Evolutionary conservation across 768 basidiomycete genomes (phyloP), one percentile per base, ranked within the genome.

Genomic region (Dentipellis fragilis): DNA sequence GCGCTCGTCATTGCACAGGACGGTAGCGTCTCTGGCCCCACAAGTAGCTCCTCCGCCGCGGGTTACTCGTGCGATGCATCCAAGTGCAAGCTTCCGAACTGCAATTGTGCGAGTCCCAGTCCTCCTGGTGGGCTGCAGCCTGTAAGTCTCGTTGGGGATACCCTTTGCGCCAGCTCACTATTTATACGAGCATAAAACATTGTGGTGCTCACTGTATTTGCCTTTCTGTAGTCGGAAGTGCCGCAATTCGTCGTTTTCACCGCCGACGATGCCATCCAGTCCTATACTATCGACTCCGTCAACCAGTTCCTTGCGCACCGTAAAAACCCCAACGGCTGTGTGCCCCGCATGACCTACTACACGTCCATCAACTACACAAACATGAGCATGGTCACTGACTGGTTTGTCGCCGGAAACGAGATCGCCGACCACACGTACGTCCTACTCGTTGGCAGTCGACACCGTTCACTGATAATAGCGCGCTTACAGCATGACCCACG

Each of bases 351-450:
- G 80, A 88, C 87, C 23, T 91, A 87, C 69, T 89, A 77, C 67
- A 80, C 80, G 8, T 85, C 83, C 2, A 69, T 88, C 37, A 77
- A 77, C 52, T 89, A 80, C 68, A 89, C 87, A 12, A 89, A 89
- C 66, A 87, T 84, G 67, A 81, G 83, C 1, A 75, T 87, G 49
- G 84, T 88, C 40, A 88, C 73, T 72, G 85, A 88, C 66, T 89
- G 84, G 85, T 89, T 72, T 66, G 86, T 88, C 34, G 84, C 83
- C 3, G 88, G 88, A 19, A 89, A 89, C 65, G 89, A 91, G 66
- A 89, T 91, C 60, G 85, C 84, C 34, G 85, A 87, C 69, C 83
- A 85, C 65, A 84, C 85, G 80, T 84, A 68, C 62, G 80, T 73
- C 45, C 39, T 51, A 12, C 58, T 53, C 40, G 48, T 49, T 56